A percentile compares a stretch with the other conserved stretches of the same genome.
These are phyloP conservation scores for Penicillium sp. DNA, from an alignment of 2,329 filamentous ascomycete genomes.

Conservation along the genomic window DNA sequence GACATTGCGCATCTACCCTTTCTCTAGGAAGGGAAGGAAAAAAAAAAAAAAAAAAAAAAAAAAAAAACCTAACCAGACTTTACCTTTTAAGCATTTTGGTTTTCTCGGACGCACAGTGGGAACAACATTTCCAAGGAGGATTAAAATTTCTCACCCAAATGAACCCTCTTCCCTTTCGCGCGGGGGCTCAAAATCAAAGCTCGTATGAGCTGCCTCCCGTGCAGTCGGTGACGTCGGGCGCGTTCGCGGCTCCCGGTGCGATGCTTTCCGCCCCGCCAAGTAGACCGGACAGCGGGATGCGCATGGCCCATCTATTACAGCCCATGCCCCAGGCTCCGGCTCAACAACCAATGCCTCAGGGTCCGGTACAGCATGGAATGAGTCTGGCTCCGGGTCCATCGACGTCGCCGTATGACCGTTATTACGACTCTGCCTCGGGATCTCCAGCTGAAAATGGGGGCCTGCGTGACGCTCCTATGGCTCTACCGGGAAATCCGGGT, in stretches of 20 bases:
- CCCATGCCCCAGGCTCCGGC: constrained; percentile 30
- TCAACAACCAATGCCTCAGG: constrained; percentile 10
- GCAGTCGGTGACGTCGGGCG: constrained; percentile 36
- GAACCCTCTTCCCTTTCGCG: constrained; percentile 36
- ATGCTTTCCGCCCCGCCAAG: constrained; percentile 40
- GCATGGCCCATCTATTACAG: constrained; percentile 44
- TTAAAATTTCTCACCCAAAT: constrained; percentile 20
- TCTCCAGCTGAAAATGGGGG: constrained; percentile 41
- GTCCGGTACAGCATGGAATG: neutral
- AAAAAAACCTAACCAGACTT: neutral
- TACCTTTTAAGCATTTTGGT: neutral
- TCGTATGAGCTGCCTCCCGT: constrained; percentile 37
- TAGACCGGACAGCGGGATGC: constrained; percentile 40
- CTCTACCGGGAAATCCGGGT: constrained; percentile 38
- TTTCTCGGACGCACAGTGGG: neutral
- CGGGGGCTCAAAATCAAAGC: constrained; percentile 26
- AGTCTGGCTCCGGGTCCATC: constrained; percentile 16
- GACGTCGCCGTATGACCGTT: constrained; percentile 35
- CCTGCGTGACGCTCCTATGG: constrained; percentile 36
- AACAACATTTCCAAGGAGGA: neutral
- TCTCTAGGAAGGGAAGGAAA: neutral
- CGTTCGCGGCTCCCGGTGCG: constrained; percentile 29
- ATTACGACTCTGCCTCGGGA: constrained; percentile 42
- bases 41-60: neutral
- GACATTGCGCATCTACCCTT: neutral